Base-by-base conservation (phyloP, 1,139 yeast genomes). In the Hansenula sp. region DNA sequence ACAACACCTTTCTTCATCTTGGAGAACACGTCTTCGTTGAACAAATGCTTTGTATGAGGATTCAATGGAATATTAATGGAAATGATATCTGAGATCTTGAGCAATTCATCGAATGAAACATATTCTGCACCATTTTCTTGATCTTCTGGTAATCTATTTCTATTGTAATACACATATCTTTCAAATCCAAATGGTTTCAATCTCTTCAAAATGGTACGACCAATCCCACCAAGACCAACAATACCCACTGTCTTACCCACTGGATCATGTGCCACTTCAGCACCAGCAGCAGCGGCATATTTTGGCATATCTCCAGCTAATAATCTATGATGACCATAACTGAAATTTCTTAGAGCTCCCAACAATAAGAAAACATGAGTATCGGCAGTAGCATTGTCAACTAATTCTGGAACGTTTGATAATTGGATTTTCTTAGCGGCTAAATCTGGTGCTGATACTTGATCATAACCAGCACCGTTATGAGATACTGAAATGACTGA, bases 401-500 rank as follows among this genome's bases (percentile, higher is more conserved):
- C 94, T 5, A 85, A 70, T 5, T 70, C 72, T 5, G 94, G 91
- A 8, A 83, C 84, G 60, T 87, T 84, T 10, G 91, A 78, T 11
- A 86, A 68, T 63, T 83, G 89, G 44, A 87, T 81, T 9, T 69
- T 68, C 34, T 59, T 61, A 16, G 54, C 57, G 7, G 51, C 53
- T 41, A 68, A 59, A 13, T 59, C 59, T n/a, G 53, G 47, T 2
- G 80, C 77, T 55, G 84, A 89, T 38, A 84, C 71, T 62, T 84
- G 91, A 61, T 93, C 98, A 63, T 93, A 93, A 6, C 99, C 98
- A 1, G 99, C 99, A 45, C 98, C 97, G 55, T 79, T 74, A 65
- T 89, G 96, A 54, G 86, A 73, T 18, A 93, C 71, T 13, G 80
- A 74, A 55, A 79, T 77, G 27, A 91, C 74, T 0, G 81, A 60